These are phyloP conservation scores for Crithidia acanthocephali DNA, from an alignment of 208 protist genomes.

Conservation along the genomic window DNA sequence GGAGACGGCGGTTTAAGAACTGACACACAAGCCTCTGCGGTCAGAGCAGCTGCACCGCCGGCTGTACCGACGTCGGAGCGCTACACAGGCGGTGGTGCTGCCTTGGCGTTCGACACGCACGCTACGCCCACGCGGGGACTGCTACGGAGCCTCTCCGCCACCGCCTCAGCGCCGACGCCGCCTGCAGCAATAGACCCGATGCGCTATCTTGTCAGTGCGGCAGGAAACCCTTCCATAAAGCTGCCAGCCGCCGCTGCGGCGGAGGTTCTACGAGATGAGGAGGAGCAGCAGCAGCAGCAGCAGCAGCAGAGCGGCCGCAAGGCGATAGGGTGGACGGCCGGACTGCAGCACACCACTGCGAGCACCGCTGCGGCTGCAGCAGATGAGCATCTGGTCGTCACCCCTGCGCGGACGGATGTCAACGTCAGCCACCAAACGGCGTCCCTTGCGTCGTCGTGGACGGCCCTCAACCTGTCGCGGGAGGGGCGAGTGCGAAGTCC, in stretches of 20 bases:
- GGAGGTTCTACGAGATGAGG: too few species aligned
- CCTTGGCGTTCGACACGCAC: slow-evolving; percentile 39
- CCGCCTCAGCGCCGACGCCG: neutral
- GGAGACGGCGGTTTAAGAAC: neutral
- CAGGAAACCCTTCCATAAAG: too few species aligned
- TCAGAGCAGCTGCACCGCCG: neutral
- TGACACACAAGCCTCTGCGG: neutral
- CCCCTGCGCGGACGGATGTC: neutral
- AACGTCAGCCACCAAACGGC: neutral
- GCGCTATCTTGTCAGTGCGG: too few species aligned
- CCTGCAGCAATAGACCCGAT: too few species aligned
- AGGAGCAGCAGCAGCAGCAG: neutral
- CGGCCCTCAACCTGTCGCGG: neutral
- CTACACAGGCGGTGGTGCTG: slow-evolving; percentile 38
- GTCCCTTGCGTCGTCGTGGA: neutral
- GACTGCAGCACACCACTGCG: neutral
- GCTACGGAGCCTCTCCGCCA: neutral
- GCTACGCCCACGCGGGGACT: neutral
- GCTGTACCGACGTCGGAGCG: slow-evolving; percentile 3
- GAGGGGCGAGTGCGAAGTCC: neutral
- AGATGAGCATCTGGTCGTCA: neutral
- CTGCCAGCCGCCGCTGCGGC: too few species aligned
- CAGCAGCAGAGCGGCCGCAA: slow-evolving; percentile 7
- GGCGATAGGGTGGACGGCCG: slow-evolving; percentile 16
- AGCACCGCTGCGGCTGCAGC: neutral